Evolutionary conservation across 257 asterid genomes (phyloP).

Genomic region (Catharanthus roseus): DNA sequence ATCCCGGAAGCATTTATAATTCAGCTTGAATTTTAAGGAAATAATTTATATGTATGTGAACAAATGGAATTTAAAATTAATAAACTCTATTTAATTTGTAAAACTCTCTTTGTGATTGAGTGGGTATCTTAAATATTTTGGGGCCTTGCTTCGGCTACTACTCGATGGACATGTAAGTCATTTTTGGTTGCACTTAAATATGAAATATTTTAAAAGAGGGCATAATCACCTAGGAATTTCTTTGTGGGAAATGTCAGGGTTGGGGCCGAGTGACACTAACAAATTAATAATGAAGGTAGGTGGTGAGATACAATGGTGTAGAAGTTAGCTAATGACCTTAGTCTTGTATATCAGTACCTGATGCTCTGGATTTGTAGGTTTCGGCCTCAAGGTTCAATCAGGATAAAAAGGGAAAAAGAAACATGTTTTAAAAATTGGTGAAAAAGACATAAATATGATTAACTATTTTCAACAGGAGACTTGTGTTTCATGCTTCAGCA

Average conservation of each 20-base stretch:
- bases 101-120: background rate
- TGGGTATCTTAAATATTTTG: background rate
- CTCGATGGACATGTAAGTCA: background rate
- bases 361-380: background rate
- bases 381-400: background rate
- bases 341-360: background rate
- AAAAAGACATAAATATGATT: background rate
- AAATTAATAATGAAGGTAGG: background rate
- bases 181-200: background rate
- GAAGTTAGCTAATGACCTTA: background rate
- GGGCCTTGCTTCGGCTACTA: background rate
- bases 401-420: background rate
- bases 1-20: background rate
- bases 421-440: background rate
- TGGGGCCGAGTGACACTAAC: background rate
- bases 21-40: background rate
- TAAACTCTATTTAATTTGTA: background rate
- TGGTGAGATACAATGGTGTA: background rate
- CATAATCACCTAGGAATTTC: background rate
- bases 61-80: background rate
- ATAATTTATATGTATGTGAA: background rate
- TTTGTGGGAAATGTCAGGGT: background rate
- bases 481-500: background rate
- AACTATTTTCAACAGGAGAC: background rate
- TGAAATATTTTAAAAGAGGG: background rate